A percentile compares a stretch with the other conserved stretches of the same genome.
Evolutionary conservation across 371 early-diverging fungal genomes (phyloP).

Genomic region (Syncephalis fuscata): DNA sequence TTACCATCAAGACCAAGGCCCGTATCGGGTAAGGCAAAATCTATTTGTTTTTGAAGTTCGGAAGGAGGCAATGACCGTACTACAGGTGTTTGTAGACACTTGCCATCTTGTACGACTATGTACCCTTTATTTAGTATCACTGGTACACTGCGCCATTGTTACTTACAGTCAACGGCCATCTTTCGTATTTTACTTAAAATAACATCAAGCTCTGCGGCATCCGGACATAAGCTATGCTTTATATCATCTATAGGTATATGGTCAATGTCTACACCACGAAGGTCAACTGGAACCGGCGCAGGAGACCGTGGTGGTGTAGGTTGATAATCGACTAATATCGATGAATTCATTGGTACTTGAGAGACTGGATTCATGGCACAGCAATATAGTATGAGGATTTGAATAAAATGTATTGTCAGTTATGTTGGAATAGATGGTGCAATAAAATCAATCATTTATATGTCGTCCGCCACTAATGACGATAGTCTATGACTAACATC

Average conservation of each 20-base stretch:
- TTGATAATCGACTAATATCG: background rate
- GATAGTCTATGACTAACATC: too few relatives aligned
- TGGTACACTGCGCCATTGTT: background rate
- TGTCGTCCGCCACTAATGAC: too few relatives aligned
- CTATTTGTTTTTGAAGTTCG: conserved; percentile 27
- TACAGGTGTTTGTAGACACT: conserved; percentile 11
- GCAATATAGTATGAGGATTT: too few relatives aligned
- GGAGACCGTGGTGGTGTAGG: background rate
- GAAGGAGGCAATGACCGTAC: conserved; percentile 27
- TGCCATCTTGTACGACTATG: background rate
- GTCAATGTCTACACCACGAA: too few relatives aligned
- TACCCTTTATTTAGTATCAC: background rate
- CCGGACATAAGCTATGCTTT: background rate
- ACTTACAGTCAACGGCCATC: background rate
- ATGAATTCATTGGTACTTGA: background rate
- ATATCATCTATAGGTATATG: too few relatives aligned
- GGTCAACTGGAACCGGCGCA: background rate
- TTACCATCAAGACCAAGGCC: conserved; percentile 30
- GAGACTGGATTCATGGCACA: too few relatives aligned
- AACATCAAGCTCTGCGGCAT: background rate
- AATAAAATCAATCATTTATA: too few relatives aligned
- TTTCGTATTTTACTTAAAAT: background rate
- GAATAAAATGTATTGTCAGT: too few relatives aligned
- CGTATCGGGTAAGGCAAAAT: conserved; percentile 24
- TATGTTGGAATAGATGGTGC: too few relatives aligned